phyloP scores from a whole-genome alignment of 1,139 yeast genomes.

The Magnusiomyces magnusii region DNA sequence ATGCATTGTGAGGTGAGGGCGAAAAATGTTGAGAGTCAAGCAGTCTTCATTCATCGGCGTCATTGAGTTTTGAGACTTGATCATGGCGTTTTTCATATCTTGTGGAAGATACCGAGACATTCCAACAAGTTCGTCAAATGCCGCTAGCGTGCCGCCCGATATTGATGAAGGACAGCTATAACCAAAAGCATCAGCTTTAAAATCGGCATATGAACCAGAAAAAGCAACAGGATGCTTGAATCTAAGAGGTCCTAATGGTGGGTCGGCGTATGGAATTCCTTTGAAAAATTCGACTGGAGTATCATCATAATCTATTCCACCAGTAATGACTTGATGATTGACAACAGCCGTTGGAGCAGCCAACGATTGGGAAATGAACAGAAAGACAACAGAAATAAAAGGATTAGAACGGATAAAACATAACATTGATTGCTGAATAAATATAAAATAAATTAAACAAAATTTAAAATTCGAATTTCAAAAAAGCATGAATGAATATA shows the following conservation, averaged over 20 bases:
- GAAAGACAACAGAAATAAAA: neutral
- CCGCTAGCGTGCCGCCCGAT: constrained; percentile 3
- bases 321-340: neutral
- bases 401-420: neutral
- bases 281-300: constrained; percentile 20
- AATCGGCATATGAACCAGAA: constrained; percentile 7
- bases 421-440: neutral
- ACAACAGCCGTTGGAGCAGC: neutral
- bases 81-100: neutral
- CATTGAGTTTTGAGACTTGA: neutral
- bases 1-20: constrained; percentile 17
- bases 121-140: neutral
- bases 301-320: constrained; percentile 7
- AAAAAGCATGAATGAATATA: too few relatives aligned
- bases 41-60: constrained; percentile 21
- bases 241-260: constrained; percentile 23
- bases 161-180: constrained; percentile 17
- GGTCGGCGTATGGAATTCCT: constrained; percentile 27
- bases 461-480: too few relatives aligned
- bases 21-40: constrained; percentile 19
- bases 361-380: neutral
- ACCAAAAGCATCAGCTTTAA: constrained; percentile 8
- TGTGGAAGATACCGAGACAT: neutral
- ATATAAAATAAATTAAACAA: too few relatives aligned
- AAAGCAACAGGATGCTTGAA: constrained; percentile 17